Evolutionary conservation across 176 grass and related monocot species (phyloP).

Genomic region (Aechmea fasciata): DNA sequence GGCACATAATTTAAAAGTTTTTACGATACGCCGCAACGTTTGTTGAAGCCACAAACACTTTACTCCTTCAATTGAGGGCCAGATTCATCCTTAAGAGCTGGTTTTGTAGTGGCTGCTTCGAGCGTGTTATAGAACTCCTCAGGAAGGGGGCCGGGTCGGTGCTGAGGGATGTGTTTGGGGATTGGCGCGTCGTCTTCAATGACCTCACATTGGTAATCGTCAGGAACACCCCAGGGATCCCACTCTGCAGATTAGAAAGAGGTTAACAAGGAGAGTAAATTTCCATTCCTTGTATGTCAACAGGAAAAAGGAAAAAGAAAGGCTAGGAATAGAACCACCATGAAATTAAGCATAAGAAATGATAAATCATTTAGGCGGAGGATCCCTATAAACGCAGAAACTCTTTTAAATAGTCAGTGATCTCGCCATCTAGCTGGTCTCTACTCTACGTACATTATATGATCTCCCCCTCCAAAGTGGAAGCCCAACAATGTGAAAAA

Average conservation of each 20-base stretch:
- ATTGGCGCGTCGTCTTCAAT: constrained; percentile 87
- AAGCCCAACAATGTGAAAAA: not conserved
- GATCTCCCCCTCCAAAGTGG: not conserved
- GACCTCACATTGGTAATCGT: constrained; percentile 81
- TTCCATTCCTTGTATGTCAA: not conserved
- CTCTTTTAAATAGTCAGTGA: no score
- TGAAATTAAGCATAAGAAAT: no score
- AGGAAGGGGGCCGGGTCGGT: constrained; percentile 57
- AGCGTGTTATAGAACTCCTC: constrained; percentile 86
- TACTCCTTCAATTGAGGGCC: constrained; percentile 58
- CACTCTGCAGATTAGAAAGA: constrained; percentile 52
- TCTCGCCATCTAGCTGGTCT: no score
- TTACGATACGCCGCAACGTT: constrained; percentile 12
- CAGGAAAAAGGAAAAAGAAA: not conserved
- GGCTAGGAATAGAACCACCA: not conserved
- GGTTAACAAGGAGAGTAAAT: constrained; percentile 3
- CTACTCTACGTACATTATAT: not conserved
- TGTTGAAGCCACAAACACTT: constrained; percentile 9
- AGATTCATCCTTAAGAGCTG: constrained; percentile 40
- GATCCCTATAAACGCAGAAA: no score
- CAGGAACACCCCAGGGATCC: constrained; percentile 97
- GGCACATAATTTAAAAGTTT: constrained; percentile 6
- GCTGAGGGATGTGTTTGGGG: constrained; percentile 90
- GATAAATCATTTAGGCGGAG: no score
- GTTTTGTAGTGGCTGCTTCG: constrained; percentile 47